Evolutionary conservation across 306 rosid species (phyloP).

Genomic region (Dicorynia guianensis): DNA sequence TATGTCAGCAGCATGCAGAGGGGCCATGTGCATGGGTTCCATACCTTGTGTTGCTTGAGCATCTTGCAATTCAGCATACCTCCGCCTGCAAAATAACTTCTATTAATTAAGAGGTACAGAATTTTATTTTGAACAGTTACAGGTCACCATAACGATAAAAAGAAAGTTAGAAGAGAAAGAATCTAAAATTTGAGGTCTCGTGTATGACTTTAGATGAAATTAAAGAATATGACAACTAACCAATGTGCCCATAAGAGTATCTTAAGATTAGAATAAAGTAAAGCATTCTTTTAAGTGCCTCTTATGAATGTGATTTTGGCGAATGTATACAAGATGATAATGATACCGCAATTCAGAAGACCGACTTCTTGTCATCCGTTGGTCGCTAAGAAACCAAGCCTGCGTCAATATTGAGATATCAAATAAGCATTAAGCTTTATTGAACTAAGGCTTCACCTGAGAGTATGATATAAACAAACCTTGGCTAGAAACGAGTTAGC

Average conservation of each 20-base stretch:
- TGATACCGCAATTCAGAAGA: conserved; percentile 91
- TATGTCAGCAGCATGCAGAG: conserved; percentile 50
- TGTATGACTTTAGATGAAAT: conserved; percentile 14
- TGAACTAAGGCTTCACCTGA: conserved; percentile 30
- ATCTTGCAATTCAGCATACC: conserved; percentile 79
- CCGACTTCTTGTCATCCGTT: conserved; percentile 95
- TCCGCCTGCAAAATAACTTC: conserved; percentile 59
- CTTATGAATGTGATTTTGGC: conserved; percentile 36
- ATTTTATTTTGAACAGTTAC: neutral
- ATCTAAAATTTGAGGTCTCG: conserved; percentile 18
- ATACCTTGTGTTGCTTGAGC: conserved; percentile 59
- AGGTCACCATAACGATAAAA: neutral
- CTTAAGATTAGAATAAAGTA: conserved; percentile 1
- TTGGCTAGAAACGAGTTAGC: conserved; percentile 78
- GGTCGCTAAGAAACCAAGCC: conserved; percentile 98
- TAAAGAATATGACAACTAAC: neutral
- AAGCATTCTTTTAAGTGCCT: conserved; percentile 26
- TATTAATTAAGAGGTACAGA: conserved; percentile 2
- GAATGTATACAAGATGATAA: conserved; percentile 24
- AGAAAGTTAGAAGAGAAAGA: neutral
- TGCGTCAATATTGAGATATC: conserved; percentile 49
- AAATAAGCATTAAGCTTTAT: conserved; percentile 42
- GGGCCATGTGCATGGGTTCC: conserved; percentile 58
- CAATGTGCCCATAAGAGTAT: conserved; percentile 14
- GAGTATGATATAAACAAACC: conserved; percentile 54